These are phyloP conservation scores for Colletotrichum higginsianum DNA, from an alignment of 2,329 filamentous ascomycete species.

Conservation along the genomic window DNA sequence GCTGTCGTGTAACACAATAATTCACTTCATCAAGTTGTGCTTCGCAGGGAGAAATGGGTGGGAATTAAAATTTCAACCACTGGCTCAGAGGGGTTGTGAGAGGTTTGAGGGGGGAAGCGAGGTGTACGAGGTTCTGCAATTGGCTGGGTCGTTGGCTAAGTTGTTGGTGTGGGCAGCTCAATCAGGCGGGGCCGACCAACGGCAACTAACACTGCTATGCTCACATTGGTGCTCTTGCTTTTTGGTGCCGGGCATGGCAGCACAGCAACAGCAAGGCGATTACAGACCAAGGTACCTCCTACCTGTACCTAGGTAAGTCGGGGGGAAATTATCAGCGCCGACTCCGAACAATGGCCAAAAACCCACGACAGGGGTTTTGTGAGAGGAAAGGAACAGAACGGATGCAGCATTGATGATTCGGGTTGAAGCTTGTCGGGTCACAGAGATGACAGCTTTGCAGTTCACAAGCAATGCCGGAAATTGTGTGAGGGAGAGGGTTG, in stretches of 20 bases:
- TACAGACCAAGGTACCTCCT: no score
- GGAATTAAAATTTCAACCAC: neutral
- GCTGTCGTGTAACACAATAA: neutral
- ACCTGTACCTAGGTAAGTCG: no score
- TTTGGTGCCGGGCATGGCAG: neutral
- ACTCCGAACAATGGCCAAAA: neutral
- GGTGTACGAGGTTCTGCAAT: neutral
- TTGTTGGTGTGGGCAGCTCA: neutral
- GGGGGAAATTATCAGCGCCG: neutral
- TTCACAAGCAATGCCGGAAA: neutral
- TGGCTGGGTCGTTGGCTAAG: slow-evolving; percentile 3
- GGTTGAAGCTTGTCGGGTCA: neutral
- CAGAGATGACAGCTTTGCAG: neutral
- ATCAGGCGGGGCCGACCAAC: slow-evolving; percentile 1
- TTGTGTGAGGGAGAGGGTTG: no score
- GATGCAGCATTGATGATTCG: no score
- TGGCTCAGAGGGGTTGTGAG: slow-evolving; percentile 3
- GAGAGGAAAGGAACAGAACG: no score
- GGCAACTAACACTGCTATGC: neutral
- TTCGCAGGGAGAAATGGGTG: neutral
- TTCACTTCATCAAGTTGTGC: slow-evolving; percentile 4
- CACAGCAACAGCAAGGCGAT: neutral
- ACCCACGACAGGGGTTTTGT: neutral
- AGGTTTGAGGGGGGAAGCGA: slow-evolving; percentile 7
- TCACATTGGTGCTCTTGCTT: neutral